phyloP scores from a whole-genome alignment of 1,284 basidiomycete genomes.

The Volvariella volvacea region DNA sequence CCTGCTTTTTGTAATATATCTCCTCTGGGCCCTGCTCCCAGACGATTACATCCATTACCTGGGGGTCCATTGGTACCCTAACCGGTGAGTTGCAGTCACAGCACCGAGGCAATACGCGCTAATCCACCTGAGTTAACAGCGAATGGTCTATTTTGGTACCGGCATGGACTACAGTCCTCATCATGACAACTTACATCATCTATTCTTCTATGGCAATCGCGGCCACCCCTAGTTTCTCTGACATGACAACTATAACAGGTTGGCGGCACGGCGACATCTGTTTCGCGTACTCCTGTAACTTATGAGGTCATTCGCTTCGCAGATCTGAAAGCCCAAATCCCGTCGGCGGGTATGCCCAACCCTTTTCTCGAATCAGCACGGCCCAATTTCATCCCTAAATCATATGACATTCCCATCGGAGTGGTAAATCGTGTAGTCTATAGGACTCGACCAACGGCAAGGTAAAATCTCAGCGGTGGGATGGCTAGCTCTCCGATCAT shows the following conservation, averaged over 20 bases:
- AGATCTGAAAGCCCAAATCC: background rate
- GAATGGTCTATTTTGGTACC: constrained; percentile 87
- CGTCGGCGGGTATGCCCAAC: constrained; percentile 18
- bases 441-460: constrained; percentile 4
- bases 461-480: no score
- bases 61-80: constrained; percentile 85
- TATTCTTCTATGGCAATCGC: constrained; percentile 74
- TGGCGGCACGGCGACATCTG: no score
- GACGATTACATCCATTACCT: constrained; percentile 51
- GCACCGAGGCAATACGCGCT: background rate
- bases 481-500: no score
- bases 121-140: constrained; percentile 30
- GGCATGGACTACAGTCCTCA: constrained; percentile 67
- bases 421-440: constrained; percentile 72
- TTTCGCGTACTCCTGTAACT: no score
- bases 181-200: constrained; percentile 71
- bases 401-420: constrained; percentile 79
- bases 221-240: constrained; percentile 64
- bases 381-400: constrained; percentile 46
- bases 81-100: constrained; percentile 43
- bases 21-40: constrained; percentile 60
- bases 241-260: constrained; percentile 64
- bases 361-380: constrained; percentile 43
- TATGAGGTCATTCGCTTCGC: no score
- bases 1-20: constrained; percentile 61